Evolutionary conservation across 306 rosid species (phyloP).

Genomic region (Casuarina cunninghamiana): DNA sequence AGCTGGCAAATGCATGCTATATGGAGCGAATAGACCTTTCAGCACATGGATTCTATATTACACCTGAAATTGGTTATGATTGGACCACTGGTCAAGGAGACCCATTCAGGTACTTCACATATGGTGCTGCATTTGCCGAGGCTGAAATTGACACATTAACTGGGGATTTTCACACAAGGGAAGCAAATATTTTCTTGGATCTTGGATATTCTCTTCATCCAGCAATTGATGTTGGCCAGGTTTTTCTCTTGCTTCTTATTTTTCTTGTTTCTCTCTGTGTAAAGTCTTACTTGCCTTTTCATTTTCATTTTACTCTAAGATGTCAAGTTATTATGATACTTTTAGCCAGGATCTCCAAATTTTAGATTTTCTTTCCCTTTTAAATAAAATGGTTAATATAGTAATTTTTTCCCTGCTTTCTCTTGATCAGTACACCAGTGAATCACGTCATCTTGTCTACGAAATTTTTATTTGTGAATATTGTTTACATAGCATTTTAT

Average conservation of each 20-base stretch:
- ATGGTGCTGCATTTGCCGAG: conserved; percentile 96
- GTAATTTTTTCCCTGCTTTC: not conserved
- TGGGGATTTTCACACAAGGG: conserved; percentile 90
- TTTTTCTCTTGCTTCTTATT: conserved; percentile 7
- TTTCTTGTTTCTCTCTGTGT: not conserved
- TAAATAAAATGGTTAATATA: not conserved
- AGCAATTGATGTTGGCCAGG: conserved; percentile 97
- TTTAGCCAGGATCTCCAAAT: not conserved
- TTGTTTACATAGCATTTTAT: not conserved
- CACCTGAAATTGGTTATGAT: conserved; percentile 87
- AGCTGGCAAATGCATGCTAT: conserved; percentile 84
- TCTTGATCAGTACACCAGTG: not conserved
- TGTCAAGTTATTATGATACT: not conserved
- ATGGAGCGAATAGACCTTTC: conserved; percentile 83
- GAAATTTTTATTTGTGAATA: not conserved
- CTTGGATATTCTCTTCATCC: conserved; percentile 90
- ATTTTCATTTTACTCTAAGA: not conserved
- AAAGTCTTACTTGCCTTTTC: not conserved
- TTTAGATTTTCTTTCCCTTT: not conserved
- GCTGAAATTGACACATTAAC: conserved; percentile 93
- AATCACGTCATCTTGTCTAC: not conserved
- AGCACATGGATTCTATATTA: conserved; percentile 90
- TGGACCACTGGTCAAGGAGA: conserved; percentile 76
- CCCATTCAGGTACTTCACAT: conserved; percentile 83
- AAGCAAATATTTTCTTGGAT: conserved; percentile 71